A percentile compares a stretch with the other conserved stretches of the same genome.
Conservation (phyloP, 2,329 filamentous ascomycete species). For the Calcarisporium arbuscula region DNA sequence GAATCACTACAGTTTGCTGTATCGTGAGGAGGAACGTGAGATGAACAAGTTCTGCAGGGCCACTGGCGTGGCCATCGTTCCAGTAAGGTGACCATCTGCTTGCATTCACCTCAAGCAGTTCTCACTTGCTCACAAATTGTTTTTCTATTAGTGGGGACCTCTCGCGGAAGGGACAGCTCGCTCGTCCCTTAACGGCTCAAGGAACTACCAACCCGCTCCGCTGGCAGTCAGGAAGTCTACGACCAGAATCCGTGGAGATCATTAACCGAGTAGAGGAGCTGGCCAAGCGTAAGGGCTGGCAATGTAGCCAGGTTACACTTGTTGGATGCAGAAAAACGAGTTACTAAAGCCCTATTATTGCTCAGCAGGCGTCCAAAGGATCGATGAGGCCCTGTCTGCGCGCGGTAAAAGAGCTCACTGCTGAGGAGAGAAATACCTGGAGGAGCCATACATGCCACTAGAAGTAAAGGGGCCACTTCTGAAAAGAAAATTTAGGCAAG, state of each 20-base stretch:
- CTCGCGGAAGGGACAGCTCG: too few relatives aligned
- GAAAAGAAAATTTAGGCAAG: too few relatives aligned
- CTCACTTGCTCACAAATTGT: conserved; percentile 12
- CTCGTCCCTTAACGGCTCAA: too few relatives aligned
- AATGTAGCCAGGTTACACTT: conserved; percentile 57
- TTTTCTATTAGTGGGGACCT: too few relatives aligned
- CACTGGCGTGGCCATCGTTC: conserved; percentile 10
- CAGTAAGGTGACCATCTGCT: too few relatives aligned
- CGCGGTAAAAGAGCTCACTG: conserved; percentile 38
- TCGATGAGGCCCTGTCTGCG: conserved; percentile 53
- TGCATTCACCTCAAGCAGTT: conserved; percentile 11
- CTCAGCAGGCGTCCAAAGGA: conserved; percentile 48
- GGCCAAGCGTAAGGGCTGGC: conserved; percentile 47
- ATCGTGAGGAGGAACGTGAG: conserved; percentile 49
- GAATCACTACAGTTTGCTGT: conserved; percentile 45
- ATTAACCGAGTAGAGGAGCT: conserved; percentile 40
- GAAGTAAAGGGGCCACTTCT: too few relatives aligned
- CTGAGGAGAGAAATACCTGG: conserved; percentile 54
- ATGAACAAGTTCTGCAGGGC: conserved; percentile 25
- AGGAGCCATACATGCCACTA: conserved; percentile 56
- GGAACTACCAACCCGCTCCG: too few relatives aligned
- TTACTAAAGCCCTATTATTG: conserved; percentile 54
- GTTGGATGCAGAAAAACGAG: conserved; percentile 53
- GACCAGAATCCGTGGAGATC: conserved; percentile 17
- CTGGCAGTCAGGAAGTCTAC: too few relatives aligned